These are phyloP conservation scores for Saussurea involucrata DNA, from an alignment of 129 eudicot species.

Conservation along the genomic window DNA sequence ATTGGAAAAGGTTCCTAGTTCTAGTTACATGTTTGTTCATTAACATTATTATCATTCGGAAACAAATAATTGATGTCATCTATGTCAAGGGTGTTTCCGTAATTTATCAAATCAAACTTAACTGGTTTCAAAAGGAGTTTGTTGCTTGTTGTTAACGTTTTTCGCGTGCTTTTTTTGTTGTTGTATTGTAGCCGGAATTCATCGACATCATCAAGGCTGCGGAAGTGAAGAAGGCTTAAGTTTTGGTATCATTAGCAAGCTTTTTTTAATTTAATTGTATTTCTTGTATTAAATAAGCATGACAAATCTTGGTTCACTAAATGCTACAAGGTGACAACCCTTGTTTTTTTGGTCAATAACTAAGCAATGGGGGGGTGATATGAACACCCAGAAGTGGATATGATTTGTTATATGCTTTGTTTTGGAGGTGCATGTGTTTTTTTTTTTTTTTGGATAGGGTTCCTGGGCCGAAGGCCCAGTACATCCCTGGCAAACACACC, in stretches of 20 bases:
- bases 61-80: too few species aligned
- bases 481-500: too few species aligned
- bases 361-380: background rate
- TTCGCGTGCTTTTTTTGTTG: background rate
- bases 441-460: too few species aligned
- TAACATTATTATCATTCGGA: background rate
- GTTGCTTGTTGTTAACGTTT: background rate
- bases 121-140: background rate
- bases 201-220: constrained; percentile 95
- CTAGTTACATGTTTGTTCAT: background rate
- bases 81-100: background rate
- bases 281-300: constrained; percentile 23
- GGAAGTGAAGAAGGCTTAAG: constrained; percentile 72
- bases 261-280: background rate
- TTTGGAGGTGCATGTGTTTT: too few species aligned
- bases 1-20: background rate
- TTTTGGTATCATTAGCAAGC: background rate
- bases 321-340: constrained; percentile 7
- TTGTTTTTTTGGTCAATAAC: constrained; percentile 19
- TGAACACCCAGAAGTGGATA: background rate
- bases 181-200: constrained; percentile 72
- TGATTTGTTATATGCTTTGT: background rate
- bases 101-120: background rate
- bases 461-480: too few species aligned
- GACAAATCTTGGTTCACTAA: background rate